Evolutionary conservation across 176 grass and related monocot genomes (phyloP).

Genomic region (Oryza glaberrima): DNA sequence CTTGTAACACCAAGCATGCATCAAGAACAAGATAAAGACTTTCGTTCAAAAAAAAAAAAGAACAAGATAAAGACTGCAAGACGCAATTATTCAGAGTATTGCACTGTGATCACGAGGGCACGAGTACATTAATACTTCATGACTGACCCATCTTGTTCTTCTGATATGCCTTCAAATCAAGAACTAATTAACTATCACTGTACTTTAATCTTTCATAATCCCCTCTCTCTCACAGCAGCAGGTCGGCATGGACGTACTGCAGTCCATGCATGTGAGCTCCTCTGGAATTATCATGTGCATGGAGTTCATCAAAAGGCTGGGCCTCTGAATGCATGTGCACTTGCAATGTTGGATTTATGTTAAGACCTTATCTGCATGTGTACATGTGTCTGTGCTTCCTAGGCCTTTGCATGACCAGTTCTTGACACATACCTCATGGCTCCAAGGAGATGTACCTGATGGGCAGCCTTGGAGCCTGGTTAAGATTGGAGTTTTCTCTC

Average conservation of each 20-base stretch:
- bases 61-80: background rate
- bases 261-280: slow-evolving; percentile 38
- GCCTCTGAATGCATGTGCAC: slow-evolving; percentile 52
- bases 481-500: background rate
- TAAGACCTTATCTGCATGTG: slow-evolving; percentile 1
- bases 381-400: slow-evolving; percentile 1
- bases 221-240: background rate
- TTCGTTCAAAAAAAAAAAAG: background rate
- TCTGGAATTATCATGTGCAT: slow-evolving; percentile 35
- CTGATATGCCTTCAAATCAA: slow-evolving; percentile 14
- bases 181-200: background rate
- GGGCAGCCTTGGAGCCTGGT: background rate
- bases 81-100: slow-evolving; percentile 15
- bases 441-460: background rate
- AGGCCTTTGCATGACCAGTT: slow-evolving; percentile 8
- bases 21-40: background rate
- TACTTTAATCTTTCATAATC: background rate
- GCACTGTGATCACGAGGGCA: background rate
- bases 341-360: slow-evolving; percentile 44
- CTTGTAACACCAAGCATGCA: background rate
- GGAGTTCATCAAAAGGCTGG: slow-evolving; percentile 10
- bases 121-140: background rate
- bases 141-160: background rate
- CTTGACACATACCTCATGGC: background rate
- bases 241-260: slow-evolving; percentile 19